phyloP scores from a whole-genome alignment of 371 early-diverging fungal genomes.

The Mortierella sp. region DNA sequence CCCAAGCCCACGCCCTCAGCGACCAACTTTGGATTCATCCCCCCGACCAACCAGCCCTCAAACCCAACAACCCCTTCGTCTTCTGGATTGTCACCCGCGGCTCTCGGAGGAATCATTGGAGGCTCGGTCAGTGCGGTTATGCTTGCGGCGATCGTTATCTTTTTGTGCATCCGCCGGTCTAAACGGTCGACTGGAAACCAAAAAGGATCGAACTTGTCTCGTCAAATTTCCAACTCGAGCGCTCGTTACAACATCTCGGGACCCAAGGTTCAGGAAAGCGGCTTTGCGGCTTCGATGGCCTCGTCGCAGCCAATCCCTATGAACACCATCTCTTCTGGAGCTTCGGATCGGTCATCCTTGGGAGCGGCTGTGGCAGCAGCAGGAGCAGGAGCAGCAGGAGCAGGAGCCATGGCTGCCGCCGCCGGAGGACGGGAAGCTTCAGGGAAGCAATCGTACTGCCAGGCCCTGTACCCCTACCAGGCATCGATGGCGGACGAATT shows the following conservation, averaged over 20 bases:
- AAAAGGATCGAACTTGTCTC: slow-evolving; percentile 17
- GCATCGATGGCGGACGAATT: slow-evolving; percentile 79
- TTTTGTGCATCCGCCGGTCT: slow-evolving; percentile 29
- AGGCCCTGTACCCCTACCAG: slow-evolving; percentile 70
- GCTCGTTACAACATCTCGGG: slow-evolving; percentile 36
- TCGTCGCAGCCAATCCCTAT: slow-evolving; percentile 32
- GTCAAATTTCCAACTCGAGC: slow-evolving; percentile 36
- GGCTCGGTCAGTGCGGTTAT: slow-evolving; percentile 29
- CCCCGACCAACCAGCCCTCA: slow-evolving; percentile 1
- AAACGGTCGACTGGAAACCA: not conserved
- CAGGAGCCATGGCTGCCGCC: not conserved
- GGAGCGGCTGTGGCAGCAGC: slow-evolving; percentile 18
- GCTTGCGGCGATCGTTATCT: slow-evolving; percentile 8
- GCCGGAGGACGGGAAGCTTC: not conserved
- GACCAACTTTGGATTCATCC: not conserved
- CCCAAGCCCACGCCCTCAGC: slow-evolving; percentile 10
- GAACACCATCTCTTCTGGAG: slow-evolving; percentile 23
- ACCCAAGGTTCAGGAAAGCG: slow-evolving; percentile 45
- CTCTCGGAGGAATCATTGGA: slow-evolving; percentile 30
- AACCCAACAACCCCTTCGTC: not conserved
- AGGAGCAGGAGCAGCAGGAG: slow-evolving; percentile 15
- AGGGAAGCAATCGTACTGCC: slow-evolving; percentile 45
- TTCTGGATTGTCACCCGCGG: slow-evolving; percentile 17
- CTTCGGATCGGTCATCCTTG: not conserved
- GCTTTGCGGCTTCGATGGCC: slow-evolving; percentile 13